phyloP scores from a whole-genome alignment of 768 basidiomycete species.

The Hydnum rufescens region DNA sequence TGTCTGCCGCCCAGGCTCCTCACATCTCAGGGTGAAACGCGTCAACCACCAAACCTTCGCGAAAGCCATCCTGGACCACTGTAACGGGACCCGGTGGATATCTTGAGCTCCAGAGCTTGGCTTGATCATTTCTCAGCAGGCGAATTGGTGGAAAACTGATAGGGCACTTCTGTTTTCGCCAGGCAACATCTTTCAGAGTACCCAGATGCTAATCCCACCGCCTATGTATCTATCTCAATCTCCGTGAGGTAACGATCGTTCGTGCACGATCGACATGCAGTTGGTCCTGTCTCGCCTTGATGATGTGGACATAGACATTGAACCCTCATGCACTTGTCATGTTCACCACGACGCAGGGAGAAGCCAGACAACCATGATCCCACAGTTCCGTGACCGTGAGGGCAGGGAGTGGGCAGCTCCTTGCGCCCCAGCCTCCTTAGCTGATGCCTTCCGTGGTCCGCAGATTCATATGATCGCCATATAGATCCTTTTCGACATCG shows the following conservation, averaged over 20 bases:
- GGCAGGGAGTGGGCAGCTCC: not conserved
- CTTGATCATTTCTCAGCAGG: too few species aligned
- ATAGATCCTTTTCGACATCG: constrained; percentile 1
- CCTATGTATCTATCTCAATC: not conserved
- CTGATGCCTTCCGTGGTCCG: not conserved
- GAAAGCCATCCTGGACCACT: too few species aligned
- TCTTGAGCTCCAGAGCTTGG: too few species aligned
- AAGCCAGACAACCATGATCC: not conserved
- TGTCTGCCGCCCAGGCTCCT: too few species aligned
- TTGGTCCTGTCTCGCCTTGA: not conserved
- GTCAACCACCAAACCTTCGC: too few species aligned
- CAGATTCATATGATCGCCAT: constrained; percentile 2
- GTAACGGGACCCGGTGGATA: too few species aligned
- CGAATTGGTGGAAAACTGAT: too few species aligned
- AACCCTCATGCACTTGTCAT: not conserved
- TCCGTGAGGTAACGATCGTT: not conserved
- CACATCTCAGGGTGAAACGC: too few species aligned
- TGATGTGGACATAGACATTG: not conserved
- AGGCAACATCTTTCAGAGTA: too few species aligned
- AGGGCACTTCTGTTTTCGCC: too few species aligned
- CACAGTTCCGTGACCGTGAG: not conserved
- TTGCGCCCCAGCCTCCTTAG: not conserved
- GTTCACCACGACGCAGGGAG: not conserved
- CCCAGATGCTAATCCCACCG: too few species aligned
- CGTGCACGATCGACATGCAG: not conserved